Base-by-base conservation (phyloP, 768 basidiomycete genomes). In the Phanerodontia chrysosporium region DNA sequence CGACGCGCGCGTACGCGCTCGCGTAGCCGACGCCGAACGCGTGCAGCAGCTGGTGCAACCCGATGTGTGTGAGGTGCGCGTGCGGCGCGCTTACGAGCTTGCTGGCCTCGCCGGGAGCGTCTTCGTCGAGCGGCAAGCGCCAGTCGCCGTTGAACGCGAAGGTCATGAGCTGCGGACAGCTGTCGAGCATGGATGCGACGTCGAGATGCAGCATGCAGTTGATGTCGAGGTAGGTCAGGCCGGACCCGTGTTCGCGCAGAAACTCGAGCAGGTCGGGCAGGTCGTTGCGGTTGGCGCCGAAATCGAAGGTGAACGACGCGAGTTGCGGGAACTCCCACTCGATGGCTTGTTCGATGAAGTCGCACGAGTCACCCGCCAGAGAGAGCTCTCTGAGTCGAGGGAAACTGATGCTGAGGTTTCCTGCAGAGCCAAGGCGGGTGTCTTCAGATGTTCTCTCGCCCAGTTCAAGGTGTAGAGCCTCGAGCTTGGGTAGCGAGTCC, bases 61-160 rank as follows among this genome's bases (percentile, higher is more conserved):
- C 89, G 29, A 91, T 81, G 39, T 81, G 79, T 0, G 68, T 77
- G 61, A 91, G 80, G 44, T 79, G 79, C 10, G 71, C 66, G 60
- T 87, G 89, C 2, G 87, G 85, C 10, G 73, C 74, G 56, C 76
- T 74, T 10, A 79, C 78, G 9, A 86, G 70, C 29, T 70, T 67
- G 24, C 55, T 58, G 59, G 73, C 69, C 3, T 67, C 69, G 3
- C 76, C 60, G 69, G 72, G 63, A 51, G 75, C 35, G 42, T 58
- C 18, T 53, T 71, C 60, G 36, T 61, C 58, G n/a, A 66, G 62
- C 42, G 65, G 67, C 16, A 86, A 70, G 13, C 80, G 79, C 89
- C 90, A 90, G 67, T 92, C 90, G 27, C 79, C 83, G 67, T 90
- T 91, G 74, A 92, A 90, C 24, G 80, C 78, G 67, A 92, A 83